phyloP scores from a whole-genome alignment of 1,139 yeast species.

The Lodderomyces parapsilosis region DNA sequence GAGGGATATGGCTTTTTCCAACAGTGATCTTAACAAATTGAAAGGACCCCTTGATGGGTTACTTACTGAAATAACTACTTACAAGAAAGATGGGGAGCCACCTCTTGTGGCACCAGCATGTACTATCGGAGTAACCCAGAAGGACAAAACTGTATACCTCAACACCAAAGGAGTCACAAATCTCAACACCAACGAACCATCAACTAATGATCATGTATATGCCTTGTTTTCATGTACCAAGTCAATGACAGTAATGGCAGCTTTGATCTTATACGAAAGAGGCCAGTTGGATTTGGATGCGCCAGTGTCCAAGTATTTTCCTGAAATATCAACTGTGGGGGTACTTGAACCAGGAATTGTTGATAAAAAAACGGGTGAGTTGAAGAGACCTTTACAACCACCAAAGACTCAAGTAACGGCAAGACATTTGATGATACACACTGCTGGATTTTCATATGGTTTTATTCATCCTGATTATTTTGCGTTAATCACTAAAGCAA shows the following conservation, averaged over 20 bases:
- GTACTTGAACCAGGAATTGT: slow-evolving; percentile 37
- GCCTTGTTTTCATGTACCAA: slow-evolving; percentile 51
- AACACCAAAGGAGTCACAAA: slow-evolving; percentile 25
- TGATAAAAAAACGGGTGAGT: slow-evolving; percentile 34
- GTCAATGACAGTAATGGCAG: slow-evolving; percentile 46
- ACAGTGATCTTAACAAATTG: slow-evolving; percentile 7
- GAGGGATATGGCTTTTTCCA: slow-evolving; percentile 10
- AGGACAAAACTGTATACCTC: slow-evolving; percentile 22
- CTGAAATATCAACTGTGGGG: slow-evolving; percentile 41
- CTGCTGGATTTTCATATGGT: slow-evolving; percentile 51
- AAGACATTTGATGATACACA: slow-evolving; percentile 49
- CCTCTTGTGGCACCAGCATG: slow-evolving; percentile 25
- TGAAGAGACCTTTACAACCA: slow-evolving; percentile 25
- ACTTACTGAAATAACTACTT: slow-evolving; percentile 16
- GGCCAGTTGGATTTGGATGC: slow-evolving; percentile 43
- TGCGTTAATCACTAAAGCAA: slow-evolving; percentile 20
- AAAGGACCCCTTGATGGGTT: slow-evolving; percentile 15
- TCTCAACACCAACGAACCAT: slow-evolving; percentile 20
- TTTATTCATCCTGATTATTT: slow-evolving; percentile 36
- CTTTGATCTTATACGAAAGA: slow-evolving; percentile 44
- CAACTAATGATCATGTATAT: slow-evolving; percentile 28
- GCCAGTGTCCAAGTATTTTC: slow-evolving; percentile 38
- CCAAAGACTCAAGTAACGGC: slow-evolving; percentile 44
- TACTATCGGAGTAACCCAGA: slow-evolving; percentile 29
- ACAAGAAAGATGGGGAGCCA: slow-evolving; percentile 11